Conservation (phyloP, 23 red algal genomes). For the Agarophyton chilense region DNA sequence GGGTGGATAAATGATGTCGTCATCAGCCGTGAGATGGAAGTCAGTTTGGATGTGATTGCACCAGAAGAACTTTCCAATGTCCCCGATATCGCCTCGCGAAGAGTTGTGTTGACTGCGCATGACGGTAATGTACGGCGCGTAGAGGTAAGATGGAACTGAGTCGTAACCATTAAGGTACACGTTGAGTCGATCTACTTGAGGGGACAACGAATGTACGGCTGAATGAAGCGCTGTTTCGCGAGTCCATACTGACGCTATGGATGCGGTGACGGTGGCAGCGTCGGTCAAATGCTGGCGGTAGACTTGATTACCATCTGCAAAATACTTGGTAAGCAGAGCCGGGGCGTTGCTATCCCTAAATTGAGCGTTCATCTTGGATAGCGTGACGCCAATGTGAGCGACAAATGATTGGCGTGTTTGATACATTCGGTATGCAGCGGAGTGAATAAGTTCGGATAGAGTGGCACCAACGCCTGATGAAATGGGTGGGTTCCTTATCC, state of each 20-base stretch:
- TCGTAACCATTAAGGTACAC: conserved; percentile 89
- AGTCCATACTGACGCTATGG: conserved; percentile 73
- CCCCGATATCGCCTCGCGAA: conserved; percentile 62
- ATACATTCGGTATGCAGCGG: conserved; percentile 47
- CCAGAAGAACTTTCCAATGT: conserved; percentile 86
- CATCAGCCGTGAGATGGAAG: conserved; percentile 82
- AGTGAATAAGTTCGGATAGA: conserved; percentile 59
- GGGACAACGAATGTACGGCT: conserved; percentile 52
- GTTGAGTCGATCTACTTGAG: conserved; percentile 74
- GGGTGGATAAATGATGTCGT: conserved; percentile 81
- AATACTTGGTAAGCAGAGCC: conserved; percentile 40
- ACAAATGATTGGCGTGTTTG: conserved; percentile 67
- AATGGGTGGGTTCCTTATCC: conserved; percentile 58
- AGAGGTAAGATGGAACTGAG: conserved; percentile 45
- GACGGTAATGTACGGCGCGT: conserved; percentile 37
- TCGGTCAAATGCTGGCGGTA: conserved; percentile 48
- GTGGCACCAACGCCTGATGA: conserved; percentile 73
- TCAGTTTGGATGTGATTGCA: conserved; percentile 46
- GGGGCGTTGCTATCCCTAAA: conserved; percentile 17
- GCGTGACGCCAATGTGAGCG: conserved; percentile 52
- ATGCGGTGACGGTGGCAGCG: conserved; percentile 37
- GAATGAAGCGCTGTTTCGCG: conserved; percentile 68
- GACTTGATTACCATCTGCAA: conserved; percentile 63
- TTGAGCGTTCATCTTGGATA: conserved; percentile 75
- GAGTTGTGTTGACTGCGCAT: conserved; percentile 26